Evolutionary conservation across 495 filamentous ascomycete species (phyloP).

Genomic region (Cetradonia linearis): DNA sequence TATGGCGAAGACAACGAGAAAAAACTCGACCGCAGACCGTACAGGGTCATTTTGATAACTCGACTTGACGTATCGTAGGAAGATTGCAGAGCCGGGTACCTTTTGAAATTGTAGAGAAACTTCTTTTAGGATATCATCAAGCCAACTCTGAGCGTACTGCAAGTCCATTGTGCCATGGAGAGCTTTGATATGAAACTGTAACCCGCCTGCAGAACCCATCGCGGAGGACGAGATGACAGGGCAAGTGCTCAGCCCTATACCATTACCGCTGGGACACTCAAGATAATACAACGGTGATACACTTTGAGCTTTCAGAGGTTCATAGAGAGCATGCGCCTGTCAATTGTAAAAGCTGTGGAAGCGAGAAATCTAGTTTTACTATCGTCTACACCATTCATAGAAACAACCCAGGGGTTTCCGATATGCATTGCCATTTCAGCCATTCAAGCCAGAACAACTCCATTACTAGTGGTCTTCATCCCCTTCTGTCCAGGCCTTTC

Average conservation of each 20-base stretch:
- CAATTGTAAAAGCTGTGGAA: background rate
- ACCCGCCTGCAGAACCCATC: background rate
- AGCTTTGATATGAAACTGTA: background rate
- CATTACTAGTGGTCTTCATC: constrained; percentile 15
- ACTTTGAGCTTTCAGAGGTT: background rate
- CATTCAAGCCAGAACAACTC: constrained; percentile 14
- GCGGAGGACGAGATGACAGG: background rate
- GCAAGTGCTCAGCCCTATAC: constrained; percentile 11
- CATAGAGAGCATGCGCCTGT: background rate
- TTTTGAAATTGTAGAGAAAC: constrained; percentile 68
- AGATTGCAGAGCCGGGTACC: constrained; percentile 84
- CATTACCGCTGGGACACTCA: background rate
- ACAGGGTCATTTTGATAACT: constrained; percentile 97
- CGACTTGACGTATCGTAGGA: constrained; percentile 87
- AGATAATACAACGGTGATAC: background rate
- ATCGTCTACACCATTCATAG: constrained; percentile 15
- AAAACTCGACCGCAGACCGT: constrained; percentile 83
- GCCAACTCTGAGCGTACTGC: constrained; percentile 63
- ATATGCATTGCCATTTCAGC: constrained; percentile 16
- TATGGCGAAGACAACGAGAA: constrained; percentile 91
- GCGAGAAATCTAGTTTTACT: constrained; percentile 12
- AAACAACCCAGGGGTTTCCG: background rate
- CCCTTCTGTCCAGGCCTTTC: constrained; percentile 2
- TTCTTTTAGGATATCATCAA: constrained; percentile 55
- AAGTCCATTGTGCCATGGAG: constrained; percentile 55